Conservation (phyloP, 176 grass and related monocot genomes). For the Eleusine coracana region DNA sequence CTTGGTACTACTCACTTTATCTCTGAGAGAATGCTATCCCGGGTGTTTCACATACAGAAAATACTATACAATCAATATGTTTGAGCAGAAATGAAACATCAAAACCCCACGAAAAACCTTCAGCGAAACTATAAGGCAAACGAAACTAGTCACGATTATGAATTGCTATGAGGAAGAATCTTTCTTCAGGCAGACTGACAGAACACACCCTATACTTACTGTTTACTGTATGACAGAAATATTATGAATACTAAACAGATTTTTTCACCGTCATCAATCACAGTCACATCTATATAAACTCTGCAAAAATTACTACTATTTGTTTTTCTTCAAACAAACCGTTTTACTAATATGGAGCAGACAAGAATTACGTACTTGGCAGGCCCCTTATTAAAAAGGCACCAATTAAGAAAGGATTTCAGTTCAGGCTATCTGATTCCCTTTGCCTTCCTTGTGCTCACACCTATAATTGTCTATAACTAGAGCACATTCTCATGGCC, state of each 20-base stretch:
- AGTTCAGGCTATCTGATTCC: constrained; percentile 28
- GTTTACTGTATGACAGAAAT: neutral
- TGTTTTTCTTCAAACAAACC: too few species aligned
- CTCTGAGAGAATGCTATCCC: neutral
- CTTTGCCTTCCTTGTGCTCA: constrained; percentile 13
- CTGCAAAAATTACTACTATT: neutral
- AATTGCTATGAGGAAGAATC: neutral
- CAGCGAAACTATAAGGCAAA: neutral
- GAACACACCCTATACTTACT: too few species aligned
- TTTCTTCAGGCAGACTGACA: neutral
- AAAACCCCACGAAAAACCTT: neutral
- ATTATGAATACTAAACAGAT: too few species aligned
- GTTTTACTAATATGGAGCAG: too few species aligned
- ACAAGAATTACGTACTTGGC: neutral
- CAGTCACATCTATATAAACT: neutral
- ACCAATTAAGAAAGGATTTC: neutral
- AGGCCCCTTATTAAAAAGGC: neutral
- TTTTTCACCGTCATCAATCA: neutral
- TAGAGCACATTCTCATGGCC: constrained; percentile 8
- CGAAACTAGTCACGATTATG: neutral
- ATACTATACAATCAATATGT: neutral
- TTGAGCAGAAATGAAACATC: neutral
- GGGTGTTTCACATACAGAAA: neutral
- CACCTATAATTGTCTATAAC: neutral
- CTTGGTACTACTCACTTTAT: neutral